A percentile compares a stretch with the other conserved stretches of the same genome.
phyloP scores from a whole-genome alignment of 2,329 filamentous ascomycete species.

The Aspergillus sp. region DNA sequence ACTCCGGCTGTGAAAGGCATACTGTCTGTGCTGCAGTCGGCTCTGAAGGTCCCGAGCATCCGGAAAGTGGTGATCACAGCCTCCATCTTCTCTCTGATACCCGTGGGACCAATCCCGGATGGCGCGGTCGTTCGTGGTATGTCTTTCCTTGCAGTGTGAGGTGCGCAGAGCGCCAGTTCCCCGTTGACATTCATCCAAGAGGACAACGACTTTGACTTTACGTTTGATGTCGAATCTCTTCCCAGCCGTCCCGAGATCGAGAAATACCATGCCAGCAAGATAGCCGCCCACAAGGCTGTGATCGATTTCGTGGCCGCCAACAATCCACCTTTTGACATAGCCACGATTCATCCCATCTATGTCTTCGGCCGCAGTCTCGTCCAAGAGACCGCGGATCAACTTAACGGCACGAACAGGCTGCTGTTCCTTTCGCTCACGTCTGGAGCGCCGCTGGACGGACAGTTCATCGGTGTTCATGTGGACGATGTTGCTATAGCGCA shows the following conservation, averaged over 20 bases:
- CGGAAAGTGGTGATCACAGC: background rate
- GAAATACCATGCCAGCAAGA: constrained; percentile 16
- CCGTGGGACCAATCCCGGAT: background rate
- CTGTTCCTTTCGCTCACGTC: constrained; percentile 9
- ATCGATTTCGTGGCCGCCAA: constrained; percentile 12
- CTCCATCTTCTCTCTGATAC: too few relatives aligned
- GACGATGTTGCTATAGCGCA: constrained; percentile 21
- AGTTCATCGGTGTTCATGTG: constrained; percentile 16
- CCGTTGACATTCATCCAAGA: too few relatives aligned
- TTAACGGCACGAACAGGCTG: constrained; percentile 7
- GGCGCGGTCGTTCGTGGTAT: background rate
- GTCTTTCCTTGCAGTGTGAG: too few relatives aligned
- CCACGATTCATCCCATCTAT: constrained; percentile 18
- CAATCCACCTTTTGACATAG: constrained; percentile 7
- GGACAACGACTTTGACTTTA: too few relatives aligned
- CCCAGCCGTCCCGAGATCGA: too few relatives aligned
- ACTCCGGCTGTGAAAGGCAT: background rate
- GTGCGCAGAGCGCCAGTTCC: too few relatives aligned
- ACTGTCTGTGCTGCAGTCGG: background rate
- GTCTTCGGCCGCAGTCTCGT: constrained; percentile 15
- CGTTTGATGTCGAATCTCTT: too few relatives aligned
- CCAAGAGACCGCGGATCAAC: constrained; percentile 5
- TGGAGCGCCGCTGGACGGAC: constrained; percentile 3
- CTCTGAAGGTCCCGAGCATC: background rate
- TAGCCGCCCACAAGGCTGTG: constrained; percentile 14